Evolutionary conservation across 106 monocot genomes (phyloP).

Genomic region (Acorus gramineus): DNA sequence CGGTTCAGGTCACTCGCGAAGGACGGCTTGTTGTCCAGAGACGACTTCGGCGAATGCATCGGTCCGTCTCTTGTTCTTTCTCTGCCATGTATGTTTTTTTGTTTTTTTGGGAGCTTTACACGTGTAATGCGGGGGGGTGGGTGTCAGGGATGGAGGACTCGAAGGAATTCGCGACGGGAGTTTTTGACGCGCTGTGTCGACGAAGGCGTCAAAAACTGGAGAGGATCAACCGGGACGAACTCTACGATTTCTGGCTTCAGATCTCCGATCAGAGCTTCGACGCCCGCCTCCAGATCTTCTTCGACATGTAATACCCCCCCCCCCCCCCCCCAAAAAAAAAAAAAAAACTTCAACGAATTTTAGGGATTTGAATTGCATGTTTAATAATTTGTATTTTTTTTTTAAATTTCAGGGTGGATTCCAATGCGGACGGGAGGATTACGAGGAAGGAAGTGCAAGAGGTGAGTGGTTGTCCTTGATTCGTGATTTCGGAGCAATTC

Average conservation of each 20-base stretch:
- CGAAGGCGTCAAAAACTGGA: conserved; percentile 53
- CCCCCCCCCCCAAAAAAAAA: no score
- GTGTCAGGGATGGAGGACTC: conserved; percentile 77
- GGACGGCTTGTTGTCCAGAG: conserved; percentile 59
- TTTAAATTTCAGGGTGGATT: conserved; percentile 47
- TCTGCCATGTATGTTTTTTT: neutral
- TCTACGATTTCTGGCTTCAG: conserved; percentile 83
- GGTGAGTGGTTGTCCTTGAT: conserved; percentile 23
- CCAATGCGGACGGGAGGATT: conserved; percentile 77
- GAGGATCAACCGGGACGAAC: conserved; percentile 64
- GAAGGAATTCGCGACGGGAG: conserved; percentile 73
- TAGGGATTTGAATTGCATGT: neutral
- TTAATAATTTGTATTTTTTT: neutral
- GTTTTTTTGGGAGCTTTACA: neutral
- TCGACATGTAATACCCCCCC: conserved; percentile 54
- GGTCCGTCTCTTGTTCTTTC: conserved; percentile 13
- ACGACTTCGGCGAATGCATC: conserved; percentile 88
- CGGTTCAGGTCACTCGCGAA: conserved; percentile 45
- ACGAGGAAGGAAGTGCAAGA: conserved; percentile 81
- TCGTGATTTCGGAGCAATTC: neutral
- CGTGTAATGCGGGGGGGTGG: no score
- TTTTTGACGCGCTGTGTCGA: conserved; percentile 72
- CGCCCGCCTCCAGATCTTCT: conserved; percentile 86
- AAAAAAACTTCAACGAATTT: neutral
- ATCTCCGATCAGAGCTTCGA: conserved; percentile 90